Evolutionary conservation across 192 early-diverging fungal species (phyloP).

Genomic region (Pilobolus umbonatus): DNA sequence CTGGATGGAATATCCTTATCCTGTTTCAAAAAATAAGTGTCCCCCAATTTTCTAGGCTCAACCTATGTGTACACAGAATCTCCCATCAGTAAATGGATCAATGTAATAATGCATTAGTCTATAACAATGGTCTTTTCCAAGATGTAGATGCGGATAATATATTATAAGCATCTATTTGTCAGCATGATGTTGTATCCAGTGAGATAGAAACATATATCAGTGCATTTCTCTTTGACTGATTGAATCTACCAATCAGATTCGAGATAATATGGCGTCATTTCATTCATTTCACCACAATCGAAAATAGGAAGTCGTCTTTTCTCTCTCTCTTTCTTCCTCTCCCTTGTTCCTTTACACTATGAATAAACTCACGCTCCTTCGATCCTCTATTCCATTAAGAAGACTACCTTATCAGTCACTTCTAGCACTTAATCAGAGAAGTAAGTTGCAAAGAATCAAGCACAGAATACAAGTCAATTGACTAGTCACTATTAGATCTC

Average conservation of each 20-base stretch:
- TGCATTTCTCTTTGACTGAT: not conserved
- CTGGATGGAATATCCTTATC: too few species aligned
- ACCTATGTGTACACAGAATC: too few species aligned
- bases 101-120: not conserved
- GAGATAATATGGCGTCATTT: constrained; percentile 10
- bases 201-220: not conserved
- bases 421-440: not conserved
- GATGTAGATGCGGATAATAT: not conserved
- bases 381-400: not conserved
- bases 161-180: not conserved
- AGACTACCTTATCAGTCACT: not conserved
- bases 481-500: not conserved
- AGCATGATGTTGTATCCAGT: not conserved
- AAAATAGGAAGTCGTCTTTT: not conserved
- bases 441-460: not conserved
- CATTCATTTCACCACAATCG: not conserved
- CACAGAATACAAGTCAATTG: not conserved
- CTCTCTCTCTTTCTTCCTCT: constrained; percentile 3
- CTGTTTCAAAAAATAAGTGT: too few species aligned
- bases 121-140: not conserved
- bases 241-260: constrained; percentile 1
- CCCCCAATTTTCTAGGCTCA: too few species aligned
- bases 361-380: not conserved
- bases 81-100: too few species aligned
- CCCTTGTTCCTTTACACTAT: constrained; percentile 2